Percentiles rank a stretch among this genome's conserved stretches.
These are phyloP conservation scores for Paecilomyces niveus DNA, from an alignment of 2,329 filamentous ascomycete species.

Conservation along the genomic window DNA sequence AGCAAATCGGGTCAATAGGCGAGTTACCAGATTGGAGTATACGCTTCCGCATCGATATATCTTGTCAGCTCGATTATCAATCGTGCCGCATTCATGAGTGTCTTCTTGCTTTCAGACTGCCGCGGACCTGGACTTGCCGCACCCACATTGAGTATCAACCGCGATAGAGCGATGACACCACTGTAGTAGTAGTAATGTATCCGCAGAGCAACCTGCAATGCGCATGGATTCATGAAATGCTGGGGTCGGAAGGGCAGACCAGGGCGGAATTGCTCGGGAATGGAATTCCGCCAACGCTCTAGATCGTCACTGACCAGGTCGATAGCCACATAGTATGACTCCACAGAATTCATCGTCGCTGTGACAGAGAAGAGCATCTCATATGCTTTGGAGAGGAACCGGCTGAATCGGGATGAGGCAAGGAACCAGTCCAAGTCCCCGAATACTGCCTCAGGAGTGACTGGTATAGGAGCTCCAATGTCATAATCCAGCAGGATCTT, in stretches of 20 bases:
- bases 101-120: conserved; percentile 13
- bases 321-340: conserved; percentile 12
- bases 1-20: not conserved
- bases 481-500: conserved; percentile 32
- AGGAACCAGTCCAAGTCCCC: conserved; percentile 31
- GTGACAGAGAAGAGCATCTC: conserved; percentile 29
- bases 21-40: conserved; percentile 28
- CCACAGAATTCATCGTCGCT: conserved; percentile 15
- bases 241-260: conserved; percentile 13
- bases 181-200: conserved; percentile 25
- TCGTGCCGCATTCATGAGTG: conserved; percentile 24
- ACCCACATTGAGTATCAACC: conserved; percentile 21
- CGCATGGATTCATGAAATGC: conserved; percentile 7
- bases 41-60: conserved; percentile 25
- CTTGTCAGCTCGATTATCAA: conserved; percentile 26
- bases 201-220: conserved; percentile 16
- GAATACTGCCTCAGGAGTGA: conserved; percentile 23
- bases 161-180: conserved; percentile 22
- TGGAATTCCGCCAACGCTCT: conserved; percentile 22
- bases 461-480: conserved; percentile 29
- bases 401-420: conserved; percentile 19
- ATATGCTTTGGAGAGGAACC: conserved; percentile 28
- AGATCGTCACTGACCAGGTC: conserved; percentile 16
- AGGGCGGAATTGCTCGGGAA: conserved; percentile 25
- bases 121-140: conserved; percentile 6